Conservation (phyloP, 352 stramenopile species). For the Globisporangium viniferum region DNA sequence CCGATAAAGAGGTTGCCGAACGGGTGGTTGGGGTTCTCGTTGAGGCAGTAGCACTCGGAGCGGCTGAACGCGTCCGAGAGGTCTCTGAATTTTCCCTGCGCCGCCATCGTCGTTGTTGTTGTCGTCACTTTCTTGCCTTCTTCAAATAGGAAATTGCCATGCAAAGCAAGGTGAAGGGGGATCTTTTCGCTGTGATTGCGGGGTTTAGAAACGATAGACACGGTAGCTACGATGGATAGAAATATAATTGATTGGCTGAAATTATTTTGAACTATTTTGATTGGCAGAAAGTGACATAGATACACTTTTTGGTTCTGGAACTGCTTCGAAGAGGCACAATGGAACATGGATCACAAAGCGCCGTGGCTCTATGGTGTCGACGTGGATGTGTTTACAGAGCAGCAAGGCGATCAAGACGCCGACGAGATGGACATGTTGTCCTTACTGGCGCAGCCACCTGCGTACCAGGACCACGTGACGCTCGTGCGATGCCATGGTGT, state of each 20-base stretch:
- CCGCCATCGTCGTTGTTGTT: background rate
- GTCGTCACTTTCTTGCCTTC: background rate
- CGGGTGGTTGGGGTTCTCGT: constrained; percentile 66
- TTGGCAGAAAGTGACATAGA: constrained; percentile 1
- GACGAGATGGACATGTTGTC: background rate
- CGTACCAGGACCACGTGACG: background rate
- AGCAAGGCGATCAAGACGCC: background rate
- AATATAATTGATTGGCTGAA: background rate
- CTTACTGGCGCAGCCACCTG: background rate
- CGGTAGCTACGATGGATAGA: background rate
- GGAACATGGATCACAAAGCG: constrained; percentile 5
- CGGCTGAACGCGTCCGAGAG: constrained; percentile 55
- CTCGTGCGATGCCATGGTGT: constrained; percentile 15
- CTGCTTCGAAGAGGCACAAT: background rate
- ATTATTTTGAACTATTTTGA: background rate
- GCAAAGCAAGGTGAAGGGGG: background rate
- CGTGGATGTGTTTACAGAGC: background rate
- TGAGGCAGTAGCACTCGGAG: constrained; percentile 75
- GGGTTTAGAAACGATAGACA: constrained; percentile 2
- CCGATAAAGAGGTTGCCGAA: constrained; percentile 79
- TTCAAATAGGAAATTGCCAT: constrained; percentile 9
- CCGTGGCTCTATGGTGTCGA: constrained; percentile 19
- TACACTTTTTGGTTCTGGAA: background rate
- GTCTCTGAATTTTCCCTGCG: constrained; percentile 39
- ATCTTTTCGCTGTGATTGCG: background rate